These are phyloP conservation scores for Leccinellum rugosiceps DNA, from an alignment of 768 basidiomycete genomes.

Conservation along the genomic window DNA sequence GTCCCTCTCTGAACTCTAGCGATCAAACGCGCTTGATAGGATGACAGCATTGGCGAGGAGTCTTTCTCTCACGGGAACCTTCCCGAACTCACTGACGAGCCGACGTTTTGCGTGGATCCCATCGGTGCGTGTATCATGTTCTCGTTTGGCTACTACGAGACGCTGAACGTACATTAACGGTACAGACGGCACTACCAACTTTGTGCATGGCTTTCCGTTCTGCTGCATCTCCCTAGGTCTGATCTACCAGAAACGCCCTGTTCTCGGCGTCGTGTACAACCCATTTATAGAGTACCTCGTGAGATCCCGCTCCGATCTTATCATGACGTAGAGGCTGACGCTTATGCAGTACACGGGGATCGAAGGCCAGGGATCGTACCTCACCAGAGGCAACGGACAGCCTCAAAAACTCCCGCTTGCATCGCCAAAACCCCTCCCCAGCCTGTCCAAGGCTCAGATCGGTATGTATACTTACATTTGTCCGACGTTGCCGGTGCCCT, in stretches of 20 bases:
- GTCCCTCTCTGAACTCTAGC: slow-evolving; percentile 29
- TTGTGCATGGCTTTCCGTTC: slow-evolving; percentile 82
- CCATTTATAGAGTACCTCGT: slow-evolving; percentile 87
- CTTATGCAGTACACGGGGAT: slow-evolving; percentile 66
- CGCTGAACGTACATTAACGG: background rate
- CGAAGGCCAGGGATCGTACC: slow-evolving; percentile 75
- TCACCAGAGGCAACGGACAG: slow-evolving; percentile 48
- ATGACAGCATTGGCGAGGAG: slow-evolving; percentile 86
- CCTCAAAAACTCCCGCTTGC: slow-evolving; percentile 65
- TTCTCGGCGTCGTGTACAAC: slow-evolving; percentile 91
- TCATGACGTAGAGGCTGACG: background rate
- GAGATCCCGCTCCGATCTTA: background rate
- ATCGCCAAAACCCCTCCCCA: slow-evolving; percentile 58
- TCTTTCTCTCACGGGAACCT: slow-evolving; percentile 76
- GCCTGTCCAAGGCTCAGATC: slow-evolving; percentile 69
- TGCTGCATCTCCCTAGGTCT: slow-evolving; percentile 90
- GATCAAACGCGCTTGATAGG: background rate
- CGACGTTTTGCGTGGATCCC: slow-evolving; percentile 96
- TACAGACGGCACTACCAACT: slow-evolving; percentile 85
- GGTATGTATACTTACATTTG: slow-evolving; percentile 36
- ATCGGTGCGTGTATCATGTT: slow-evolving; percentile 56
- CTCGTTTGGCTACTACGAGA: background rate
- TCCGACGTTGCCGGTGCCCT: background rate
- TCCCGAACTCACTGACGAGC: slow-evolving; percentile 73
- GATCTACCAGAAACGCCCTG: slow-evolving; percentile 74